These are phyloP conservation scores for Penicillium paradoxum DNA, from an alignment of 495 filamentous ascomycete genomes.

Conservation along the genomic window DNA sequence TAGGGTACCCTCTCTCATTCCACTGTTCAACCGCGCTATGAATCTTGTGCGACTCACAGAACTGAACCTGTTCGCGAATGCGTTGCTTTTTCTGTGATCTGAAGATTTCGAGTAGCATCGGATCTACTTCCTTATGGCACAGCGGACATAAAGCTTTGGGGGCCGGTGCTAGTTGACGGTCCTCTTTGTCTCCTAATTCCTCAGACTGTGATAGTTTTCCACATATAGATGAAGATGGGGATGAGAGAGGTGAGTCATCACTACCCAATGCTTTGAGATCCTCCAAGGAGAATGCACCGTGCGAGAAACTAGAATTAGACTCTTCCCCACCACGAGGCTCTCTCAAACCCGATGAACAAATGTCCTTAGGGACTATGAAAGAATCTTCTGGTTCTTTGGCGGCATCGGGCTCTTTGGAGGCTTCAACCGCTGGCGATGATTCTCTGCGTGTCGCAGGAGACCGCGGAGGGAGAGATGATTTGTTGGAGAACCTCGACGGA, in stretches of 20 bases:
- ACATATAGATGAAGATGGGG: neutral
- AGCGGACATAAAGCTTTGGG: constrained; percentile 54
- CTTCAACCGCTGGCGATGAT: neutral
- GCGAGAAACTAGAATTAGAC: constrained; percentile 20
- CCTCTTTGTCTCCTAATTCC: neutral
- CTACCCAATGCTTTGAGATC: neutral
- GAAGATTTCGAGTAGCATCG: constrained; percentile 44
- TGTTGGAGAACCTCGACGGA: constrained; percentile 11
- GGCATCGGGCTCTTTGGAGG: constrained; percentile 6
- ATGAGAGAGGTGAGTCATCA: constrained; percentile 14
- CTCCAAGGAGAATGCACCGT: constrained; percentile 12
- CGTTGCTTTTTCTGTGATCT: constrained; percentile 47
- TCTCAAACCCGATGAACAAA: constrained; percentile 16
- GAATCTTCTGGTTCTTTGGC: constrained; percentile 14
- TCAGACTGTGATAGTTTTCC: neutral
- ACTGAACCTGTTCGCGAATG: constrained; percentile 55
- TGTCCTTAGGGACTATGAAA: constrained; percentile 28
- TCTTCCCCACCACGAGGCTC: constrained; percentile 7
- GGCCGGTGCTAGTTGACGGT: neutral
- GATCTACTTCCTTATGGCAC: constrained; percentile 58
- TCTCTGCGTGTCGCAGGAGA: neutral
- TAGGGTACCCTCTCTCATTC: constrained; percentile 62
- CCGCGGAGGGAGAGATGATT: neutral
- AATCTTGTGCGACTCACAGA: constrained; percentile 69
- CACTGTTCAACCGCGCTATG: constrained; percentile 56